Evolutionary conservation across 2,329 filamentous ascomycete genomes (phyloP).

Genomic region (Neonectria neomacrospora): DNA sequence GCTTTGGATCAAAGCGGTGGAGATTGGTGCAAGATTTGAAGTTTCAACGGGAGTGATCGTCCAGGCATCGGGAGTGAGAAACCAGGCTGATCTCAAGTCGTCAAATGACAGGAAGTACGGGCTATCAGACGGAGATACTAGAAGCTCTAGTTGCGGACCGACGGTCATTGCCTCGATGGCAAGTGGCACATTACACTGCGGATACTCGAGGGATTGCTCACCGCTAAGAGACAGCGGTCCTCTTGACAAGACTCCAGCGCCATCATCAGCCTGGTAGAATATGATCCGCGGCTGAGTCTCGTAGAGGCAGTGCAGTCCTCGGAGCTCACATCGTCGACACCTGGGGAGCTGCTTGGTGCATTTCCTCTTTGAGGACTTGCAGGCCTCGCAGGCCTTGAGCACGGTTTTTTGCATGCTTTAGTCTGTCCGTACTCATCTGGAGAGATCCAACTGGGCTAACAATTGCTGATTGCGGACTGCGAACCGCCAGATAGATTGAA

Average conservation of each 20-base stretch:
- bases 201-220: neutral
- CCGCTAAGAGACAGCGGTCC: neutral
- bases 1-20: slow-evolving; percentile 5
- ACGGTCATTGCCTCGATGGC: neutral
- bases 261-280: slow-evolving; percentile 15
- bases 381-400: slow-evolving; percentile 30
- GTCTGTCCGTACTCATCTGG: no score
- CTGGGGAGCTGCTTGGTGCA: slow-evolving; percentile 33
- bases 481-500: neutral
- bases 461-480: neutral
- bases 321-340: slow-evolving; percentile 34
- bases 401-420: neutral
- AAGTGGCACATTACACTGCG: neutral
- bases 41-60: slow-evolving; percentile 3
- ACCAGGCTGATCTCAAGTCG: slow-evolving; percentile 32
- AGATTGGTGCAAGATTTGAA: slow-evolving; percentile 13
- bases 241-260: neutral
- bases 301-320: slow-evolving; percentile 37
- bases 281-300: slow-evolving; percentile 22
- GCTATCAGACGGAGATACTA: neutral
- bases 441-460: neutral
- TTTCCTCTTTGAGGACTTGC: slow-evolving; percentile 34
- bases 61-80: slow-evolving; percentile 25
- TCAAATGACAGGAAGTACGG: slow-evolving; percentile 13
- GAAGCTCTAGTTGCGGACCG: neutral